Evolutionary conservation across 768 basidiomycete genomes (phyloP).

Genomic region (Aureoboletus auriporus): DNA sequence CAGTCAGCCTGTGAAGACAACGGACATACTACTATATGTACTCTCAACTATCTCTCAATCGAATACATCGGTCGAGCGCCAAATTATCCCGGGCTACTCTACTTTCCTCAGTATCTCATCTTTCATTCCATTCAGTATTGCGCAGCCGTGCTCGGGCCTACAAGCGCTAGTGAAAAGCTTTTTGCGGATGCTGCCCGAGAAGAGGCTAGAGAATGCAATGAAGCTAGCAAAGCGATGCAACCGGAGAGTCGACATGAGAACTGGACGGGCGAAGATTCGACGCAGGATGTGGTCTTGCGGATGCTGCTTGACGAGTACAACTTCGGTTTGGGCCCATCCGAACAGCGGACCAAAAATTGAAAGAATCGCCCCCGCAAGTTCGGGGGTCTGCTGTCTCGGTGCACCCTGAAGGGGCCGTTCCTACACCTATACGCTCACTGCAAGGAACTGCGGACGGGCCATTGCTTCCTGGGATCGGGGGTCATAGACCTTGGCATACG

Average conservation of each 20-base stretch:
- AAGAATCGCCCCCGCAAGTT: constrained; percentile 42
- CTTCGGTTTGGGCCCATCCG: constrained; percentile 56
- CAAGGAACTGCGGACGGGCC: too few species aligned
- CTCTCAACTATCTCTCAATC: too few species aligned
- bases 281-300: constrained; percentile 66
- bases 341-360: constrained; percentile 66
- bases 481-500: constrained; percentile 68
- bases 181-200: constrained; percentile 61
- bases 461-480: constrained; percentile 25
- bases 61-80: neutral
- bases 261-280: constrained; percentile 76
- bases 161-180: constrained; percentile 52
- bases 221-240: neutral
- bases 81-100: neutral
- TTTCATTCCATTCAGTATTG: constrained; percentile 1
- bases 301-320: constrained; percentile 90
- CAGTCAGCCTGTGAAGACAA: too few species aligned
- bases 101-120: neutral
- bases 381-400: constrained; percentile 8
- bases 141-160: neutral
- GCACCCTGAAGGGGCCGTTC: neutral
- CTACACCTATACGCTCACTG: constrained; percentile 3
- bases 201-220: constrained; percentile 14
- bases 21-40: too few species aligned
- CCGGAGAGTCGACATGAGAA: constrained; percentile 52